These are phyloP conservation scores for Geotrichum reessii DNA, from an alignment of 1,139 yeast genomes.

Conservation along the genomic window DNA sequence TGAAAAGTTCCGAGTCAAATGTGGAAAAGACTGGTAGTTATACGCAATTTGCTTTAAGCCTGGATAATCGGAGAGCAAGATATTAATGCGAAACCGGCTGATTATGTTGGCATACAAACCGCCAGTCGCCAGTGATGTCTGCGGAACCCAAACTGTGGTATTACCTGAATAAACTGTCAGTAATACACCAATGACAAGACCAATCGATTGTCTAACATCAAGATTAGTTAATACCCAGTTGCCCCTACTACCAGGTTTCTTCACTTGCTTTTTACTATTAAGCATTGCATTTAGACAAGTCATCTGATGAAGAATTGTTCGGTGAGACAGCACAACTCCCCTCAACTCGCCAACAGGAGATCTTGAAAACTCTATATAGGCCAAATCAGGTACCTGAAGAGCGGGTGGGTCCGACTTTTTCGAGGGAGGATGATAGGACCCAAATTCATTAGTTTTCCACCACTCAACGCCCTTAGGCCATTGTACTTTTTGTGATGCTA, in stretches of 20 bases:
- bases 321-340: conserved; percentile 89
- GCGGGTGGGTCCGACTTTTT: conserved; percentile 59
- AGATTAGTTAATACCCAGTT: conserved; percentile 43
- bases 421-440: conserved; percentile 57
- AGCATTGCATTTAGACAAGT: conserved; percentile 63
- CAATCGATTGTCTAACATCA: conserved; percentile 84
- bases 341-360: conserved; percentile 87
- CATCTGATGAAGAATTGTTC: conserved; percentile 87
- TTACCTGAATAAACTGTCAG: conserved; percentile 85
- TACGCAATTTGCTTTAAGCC: conserved; percentile 90
- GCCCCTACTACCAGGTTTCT: not conserved
- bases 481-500: conserved; percentile 41
- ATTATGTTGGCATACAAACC: conserved; percentile 84
- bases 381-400: conserved; percentile 67
- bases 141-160: conserved; percentile 74
- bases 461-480: conserved; percentile 61
- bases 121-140: conserved; percentile 65
- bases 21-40: conserved; percentile 88
- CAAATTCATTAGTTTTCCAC: conserved; percentile 88
- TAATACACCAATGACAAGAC: conserved; percentile 73
- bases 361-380: conserved; percentile 87
- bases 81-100: conserved; percentile 63
- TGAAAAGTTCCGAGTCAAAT: conserved; percentile 70
- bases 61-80: conserved; percentile 77
- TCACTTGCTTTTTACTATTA: conserved; percentile 25